Conservation (phyloP, 352 stramenopile species). For the Halophytophthora batemanensis region DNA sequence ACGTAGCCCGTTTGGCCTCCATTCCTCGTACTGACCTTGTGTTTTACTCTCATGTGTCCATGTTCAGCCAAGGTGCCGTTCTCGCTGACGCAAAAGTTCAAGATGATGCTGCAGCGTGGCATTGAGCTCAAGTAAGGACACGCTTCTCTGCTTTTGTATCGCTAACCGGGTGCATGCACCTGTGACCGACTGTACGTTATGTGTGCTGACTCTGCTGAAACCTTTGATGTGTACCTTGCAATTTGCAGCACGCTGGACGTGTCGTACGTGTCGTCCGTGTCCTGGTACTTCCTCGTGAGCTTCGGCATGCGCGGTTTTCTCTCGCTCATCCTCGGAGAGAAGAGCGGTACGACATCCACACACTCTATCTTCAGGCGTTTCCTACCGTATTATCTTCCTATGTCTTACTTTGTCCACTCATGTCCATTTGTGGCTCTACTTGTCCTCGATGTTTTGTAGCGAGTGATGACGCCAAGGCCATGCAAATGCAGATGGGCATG, state of each 20-base stretch:
- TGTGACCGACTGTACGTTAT: too few relatives aligned
- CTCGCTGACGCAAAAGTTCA: conserved; percentile 97
- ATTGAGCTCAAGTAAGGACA: conserved; percentile 89
- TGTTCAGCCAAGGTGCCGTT: conserved; percentile 95
- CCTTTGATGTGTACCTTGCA: conserved; percentile 3
- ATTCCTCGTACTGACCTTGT: neutral
- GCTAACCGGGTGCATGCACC: neutral
- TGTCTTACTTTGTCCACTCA: conserved; percentile 3
- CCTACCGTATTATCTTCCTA: neutral
- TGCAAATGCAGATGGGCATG: conserved; percentile 94
- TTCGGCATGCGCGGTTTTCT: conserved; percentile 98
- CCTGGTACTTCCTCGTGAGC: conserved; percentile 99
- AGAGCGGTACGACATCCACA: conserved; percentile 47
- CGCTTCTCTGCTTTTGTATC: neutral
- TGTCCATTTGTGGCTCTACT: neutral
- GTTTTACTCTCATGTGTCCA: neutral
- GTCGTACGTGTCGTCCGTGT: conserved; percentile 97
- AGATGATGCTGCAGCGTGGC: conserved; percentile 97
- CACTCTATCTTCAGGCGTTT: neutral
- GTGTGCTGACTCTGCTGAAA: neutral
- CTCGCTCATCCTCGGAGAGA: conserved; percentile 93
- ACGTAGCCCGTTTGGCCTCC: neutral
- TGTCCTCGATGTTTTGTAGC: conserved; percentile 21
- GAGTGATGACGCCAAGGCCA: conserved; percentile 87
- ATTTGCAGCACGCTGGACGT: conserved; percentile 91